Evolutionary conservation across 176 grass and related monocot genomes (phyloP), one percentile per base, ranked within the genome.

Genomic region (Pontederia paniculata): DNA sequence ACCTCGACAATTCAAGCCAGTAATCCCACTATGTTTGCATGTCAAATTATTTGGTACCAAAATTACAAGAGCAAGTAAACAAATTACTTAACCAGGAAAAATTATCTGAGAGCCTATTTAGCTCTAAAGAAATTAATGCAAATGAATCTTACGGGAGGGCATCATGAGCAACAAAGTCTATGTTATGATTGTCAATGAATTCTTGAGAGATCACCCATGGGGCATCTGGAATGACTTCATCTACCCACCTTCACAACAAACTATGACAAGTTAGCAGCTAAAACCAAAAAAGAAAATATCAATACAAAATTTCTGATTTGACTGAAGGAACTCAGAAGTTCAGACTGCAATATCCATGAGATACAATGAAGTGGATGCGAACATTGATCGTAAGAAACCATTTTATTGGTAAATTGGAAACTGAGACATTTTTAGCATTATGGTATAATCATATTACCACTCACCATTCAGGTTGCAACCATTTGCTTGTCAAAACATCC

Each of bases 181-280:
- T 54, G 31, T 67, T 67, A 31, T 67, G 64, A n/a, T 67, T 67
- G 25, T 67, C 64, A 21, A 67, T 67, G 48, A 67, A 67, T 42
- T 67, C 64, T 53, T 67, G 50, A 50, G 49, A 53, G 23, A 67
- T 16, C 48, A 67, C 64, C 64, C 64, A 67, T 21, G 64, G 64
- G 20, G 64, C 64, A 67, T 67, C 49, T 14, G 64, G 64, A 42
- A 67, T 67, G 10, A 67, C 64, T 67, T 67, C 64, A 13, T 67
- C 64, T 21, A 67, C 64, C 64, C 64, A 67, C 64, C 64, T 67
- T 43, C 13, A 42, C 41, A 43, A 67, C 9, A 21, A 67, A 65
- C 14, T 28, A 10, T 19, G 50, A 67, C 3, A 53, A 17, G 17
- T 37, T 66, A 52, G 47, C 23, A 31, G 22, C 14, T 15, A 22